Conservation (phyloP, 2,329 filamentous ascomycete species). For the Epichloe sp. region DNA sequence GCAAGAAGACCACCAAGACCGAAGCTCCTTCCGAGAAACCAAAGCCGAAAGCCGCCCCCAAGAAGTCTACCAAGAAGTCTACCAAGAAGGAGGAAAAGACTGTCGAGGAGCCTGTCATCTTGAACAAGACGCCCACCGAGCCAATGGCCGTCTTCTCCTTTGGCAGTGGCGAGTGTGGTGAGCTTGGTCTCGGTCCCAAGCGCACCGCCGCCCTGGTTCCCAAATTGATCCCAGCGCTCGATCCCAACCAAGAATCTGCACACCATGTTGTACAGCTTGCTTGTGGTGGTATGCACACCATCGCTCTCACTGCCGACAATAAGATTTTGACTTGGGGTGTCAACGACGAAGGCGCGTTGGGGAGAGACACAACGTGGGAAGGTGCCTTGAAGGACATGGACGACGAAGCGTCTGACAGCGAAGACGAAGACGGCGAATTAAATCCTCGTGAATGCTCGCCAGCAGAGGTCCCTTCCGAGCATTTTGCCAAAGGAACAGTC, state of each 20-base stretch:
- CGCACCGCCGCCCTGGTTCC: conserved; percentile 10
- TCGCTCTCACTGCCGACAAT: conserved; percentile 67
- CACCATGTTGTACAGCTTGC: conserved; percentile 64
- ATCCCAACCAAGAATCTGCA: conserved; percentile 48
- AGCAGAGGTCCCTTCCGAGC: conserved; percentile 40
- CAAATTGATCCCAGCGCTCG: conserved; percentile 56
- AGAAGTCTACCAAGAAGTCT: conserved; percentile 1
- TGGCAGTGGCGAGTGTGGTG: conserved; percentile 67
- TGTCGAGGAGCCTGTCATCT: conserved; percentile 19
- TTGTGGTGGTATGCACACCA: conserved; percentile 70
- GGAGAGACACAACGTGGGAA: conserved; percentile 57
- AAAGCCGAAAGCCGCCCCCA: conserved; percentile 2
- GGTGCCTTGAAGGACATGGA: conserved; percentile 48
- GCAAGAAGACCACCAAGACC: conserved; percentile 3
- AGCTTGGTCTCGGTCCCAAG: conserved; percentile 65
- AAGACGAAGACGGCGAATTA: conserved; percentile 50
- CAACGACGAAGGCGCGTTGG: conserved; percentile 72
- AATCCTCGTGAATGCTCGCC: conserved; percentile 65
- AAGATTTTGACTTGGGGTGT: conserved; percentile 79
- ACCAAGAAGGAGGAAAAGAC: conserved; percentile 8
- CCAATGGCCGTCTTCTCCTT: conserved; percentile 66
- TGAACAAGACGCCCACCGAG: conserved; percentile 35
- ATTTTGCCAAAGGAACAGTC: conserved; percentile 47
- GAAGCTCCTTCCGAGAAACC: conserved; percentile 1
- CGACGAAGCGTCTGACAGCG: conserved; percentile 35